Conservation (phyloP, 1,284 basidiomycete genomes). For the Thecaphora frezii region DNA sequence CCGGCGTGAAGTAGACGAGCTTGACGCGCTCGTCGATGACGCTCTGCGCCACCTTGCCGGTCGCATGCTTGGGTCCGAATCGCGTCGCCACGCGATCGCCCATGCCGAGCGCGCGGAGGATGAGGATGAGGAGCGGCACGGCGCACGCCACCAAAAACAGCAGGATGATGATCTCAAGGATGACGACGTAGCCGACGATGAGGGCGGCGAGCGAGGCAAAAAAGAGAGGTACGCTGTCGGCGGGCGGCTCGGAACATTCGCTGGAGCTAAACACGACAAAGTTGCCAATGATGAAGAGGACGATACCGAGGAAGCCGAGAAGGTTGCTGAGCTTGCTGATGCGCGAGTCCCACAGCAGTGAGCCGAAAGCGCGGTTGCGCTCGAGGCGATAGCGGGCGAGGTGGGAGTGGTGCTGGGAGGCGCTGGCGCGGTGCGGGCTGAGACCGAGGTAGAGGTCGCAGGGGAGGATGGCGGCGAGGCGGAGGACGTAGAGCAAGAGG, state of each 20-base stretch:
- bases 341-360: conserved; percentile 32
- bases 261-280: conserved; percentile 41
- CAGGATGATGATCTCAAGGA: conserved; percentile 42
- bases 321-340: conserved; percentile 32
- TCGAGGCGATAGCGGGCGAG: conserved; percentile 34
- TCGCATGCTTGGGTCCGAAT: conserved; percentile 33
- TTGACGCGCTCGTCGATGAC: conserved; percentile 37
- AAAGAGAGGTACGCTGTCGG: conserved; percentile 40
- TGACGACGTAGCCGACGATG: conserved; percentile 40
- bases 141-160: conserved; percentile 43
- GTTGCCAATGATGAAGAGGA: conserved; percentile 50
- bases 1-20: conserved; percentile 44
- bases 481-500: conserved; percentile 36
- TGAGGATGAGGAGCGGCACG: conserved; percentile 36
- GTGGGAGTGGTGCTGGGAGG: conserved; percentile 27
- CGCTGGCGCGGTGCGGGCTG: conserved; percentile 38
- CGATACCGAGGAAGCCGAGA: conserved; percentile 33
- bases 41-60: conserved; percentile 38
- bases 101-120: conserved; percentile 41
- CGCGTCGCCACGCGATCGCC: conserved; percentile 20
- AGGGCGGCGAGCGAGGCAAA: conserved; percentile 37
- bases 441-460: conserved; percentile 47
- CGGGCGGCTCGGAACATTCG: conserved; percentile 39
- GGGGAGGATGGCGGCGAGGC: conserved; percentile 34
- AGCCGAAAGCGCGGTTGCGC: conserved; percentile 33